These are phyloP conservation scores for Amphichorda felina DNA, from an alignment of 2,329 filamentous ascomycete genomes.

Conservation along the genomic window DNA sequence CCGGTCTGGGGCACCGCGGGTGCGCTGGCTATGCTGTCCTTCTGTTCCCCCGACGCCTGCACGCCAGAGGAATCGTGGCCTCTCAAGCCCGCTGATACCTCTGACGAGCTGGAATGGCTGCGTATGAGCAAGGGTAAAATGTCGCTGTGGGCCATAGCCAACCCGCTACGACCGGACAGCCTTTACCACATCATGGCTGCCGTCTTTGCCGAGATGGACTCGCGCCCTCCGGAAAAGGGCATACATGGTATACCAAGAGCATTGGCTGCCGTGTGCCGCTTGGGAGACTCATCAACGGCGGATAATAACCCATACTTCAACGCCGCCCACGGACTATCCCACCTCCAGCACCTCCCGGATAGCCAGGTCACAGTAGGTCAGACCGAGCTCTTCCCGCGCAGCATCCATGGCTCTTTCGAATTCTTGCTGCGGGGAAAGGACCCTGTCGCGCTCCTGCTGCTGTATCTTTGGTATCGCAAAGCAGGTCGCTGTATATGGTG, in stretches of 20 bases:
- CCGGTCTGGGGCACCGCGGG: slow-evolving; percentile 34
- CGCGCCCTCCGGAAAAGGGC: slow-evolving; percentile 16
- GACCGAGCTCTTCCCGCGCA: slow-evolving; percentile 19
- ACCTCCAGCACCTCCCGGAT: slow-evolving; percentile 15
- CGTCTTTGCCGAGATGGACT: slow-evolving; percentile 22
- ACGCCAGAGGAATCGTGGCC: slow-evolving; percentile 23
- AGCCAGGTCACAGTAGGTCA: slow-evolving; percentile 14
- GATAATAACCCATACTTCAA: slow-evolving; percentile 23
- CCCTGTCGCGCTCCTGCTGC: slow-evolving; percentile 22
- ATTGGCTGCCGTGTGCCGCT: slow-evolving; percentile 11
- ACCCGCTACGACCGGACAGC: slow-evolving; percentile 22
- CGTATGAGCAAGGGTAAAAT: slow-evolving; percentile 21
- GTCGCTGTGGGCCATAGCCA: slow-evolving; percentile 18
- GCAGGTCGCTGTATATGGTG: slow-evolving; percentile 27
- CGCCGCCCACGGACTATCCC: slow-evolving; percentile 22
- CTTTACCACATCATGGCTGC: slow-evolving; percentile 19
- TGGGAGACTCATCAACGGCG: slow-evolving; percentile 17
- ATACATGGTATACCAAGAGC: slow-evolving; percentile 11
- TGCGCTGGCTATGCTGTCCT: slow-evolving; percentile 24
- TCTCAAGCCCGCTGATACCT: slow-evolving; percentile 9
- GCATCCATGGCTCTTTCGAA: slow-evolving; percentile 20
- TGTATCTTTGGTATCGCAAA: slow-evolving; percentile 31
- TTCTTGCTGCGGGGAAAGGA: slow-evolving; percentile 18
- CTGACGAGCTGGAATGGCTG: slow-evolving; percentile 22
- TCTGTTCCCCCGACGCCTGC: slow-evolving; percentile 24